Percentiles rank a stretch among this genome's conserved stretches.
Conservation (phyloP, 345 rosid species). For the Salix viminalis region DNA sequence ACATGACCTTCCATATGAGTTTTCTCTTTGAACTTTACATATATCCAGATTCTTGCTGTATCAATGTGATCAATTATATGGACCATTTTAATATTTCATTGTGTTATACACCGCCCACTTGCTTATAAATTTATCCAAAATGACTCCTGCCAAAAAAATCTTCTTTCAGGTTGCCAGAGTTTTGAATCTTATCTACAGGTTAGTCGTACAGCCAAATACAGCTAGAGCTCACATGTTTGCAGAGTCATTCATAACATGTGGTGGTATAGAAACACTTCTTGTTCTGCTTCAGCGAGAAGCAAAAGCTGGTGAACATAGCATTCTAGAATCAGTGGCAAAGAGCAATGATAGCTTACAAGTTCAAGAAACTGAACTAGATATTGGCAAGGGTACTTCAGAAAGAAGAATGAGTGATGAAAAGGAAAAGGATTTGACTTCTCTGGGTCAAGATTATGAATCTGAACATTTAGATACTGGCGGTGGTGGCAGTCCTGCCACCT, state of each 20-base stretch:
- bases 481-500: conserved; percentile 31
- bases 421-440: conserved; percentile 33
- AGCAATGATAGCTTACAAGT: conserved; percentile 33
- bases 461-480: conserved; percentile 30
- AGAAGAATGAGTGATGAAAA: conserved; percentile 42
- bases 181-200: conserved; percentile 79
- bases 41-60: background rate
- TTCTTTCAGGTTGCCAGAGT: conserved; percentile 78
- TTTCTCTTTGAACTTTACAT: background rate
- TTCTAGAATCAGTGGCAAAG: conserved; percentile 34
- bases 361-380: conserved; percentile 40
- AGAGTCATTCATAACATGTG: conserved; percentile 70
- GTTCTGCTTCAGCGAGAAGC: conserved; percentile 94
- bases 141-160: conserved; percentile 9
- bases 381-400: conserved; percentile 24
- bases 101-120: background rate
- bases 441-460: conserved; percentile 36
- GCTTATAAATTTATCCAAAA: conserved; percentile 8
- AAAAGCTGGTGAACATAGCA: conserved; percentile 60
- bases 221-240: conserved; percentile 73
- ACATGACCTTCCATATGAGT: background rate
- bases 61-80: background rate
- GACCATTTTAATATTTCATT: conserved; percentile 6
- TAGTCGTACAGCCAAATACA: conserved; percentile 92
- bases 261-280: conserved; percentile 96